phyloP scores from a whole-genome alignment of 2,329 filamentous ascomycete species.

The Pestalotiopsis fici region DNA sequence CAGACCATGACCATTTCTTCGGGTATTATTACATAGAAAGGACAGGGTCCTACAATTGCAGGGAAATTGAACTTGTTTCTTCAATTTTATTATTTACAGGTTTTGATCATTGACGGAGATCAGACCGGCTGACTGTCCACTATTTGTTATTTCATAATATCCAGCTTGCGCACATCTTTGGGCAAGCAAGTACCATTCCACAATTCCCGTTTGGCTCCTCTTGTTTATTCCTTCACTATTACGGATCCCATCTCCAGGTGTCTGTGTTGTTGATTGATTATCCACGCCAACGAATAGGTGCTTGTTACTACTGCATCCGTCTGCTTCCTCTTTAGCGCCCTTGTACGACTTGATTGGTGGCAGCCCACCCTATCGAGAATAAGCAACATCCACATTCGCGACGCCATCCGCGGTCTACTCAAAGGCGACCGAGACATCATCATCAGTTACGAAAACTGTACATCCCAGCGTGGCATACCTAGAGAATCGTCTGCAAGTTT shows the following conservation, averaged over 20 bases:
- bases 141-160: not conserved
- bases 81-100: not conserved
- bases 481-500: not conserved
- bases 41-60: not conserved
- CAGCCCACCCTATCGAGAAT: not conserved
- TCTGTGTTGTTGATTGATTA: not conserved
- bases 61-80: not conserved
- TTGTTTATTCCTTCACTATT: not conserved
- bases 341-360: not conserved
- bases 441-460: not conserved
- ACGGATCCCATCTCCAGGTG: not conserved
- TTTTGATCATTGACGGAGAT: not conserved
- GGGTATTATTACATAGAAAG: not conserved
- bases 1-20: not conserved
- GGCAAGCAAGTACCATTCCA: not conserved
- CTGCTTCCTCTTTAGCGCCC: not conserved
- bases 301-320: not conserved
- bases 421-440: not conserved
- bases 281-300: not conserved
- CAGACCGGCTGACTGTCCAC: not conserved
- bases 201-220: not conserved
- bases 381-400: not conserved
- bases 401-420: not conserved
- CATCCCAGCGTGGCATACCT: not conserved
- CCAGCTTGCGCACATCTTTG: not conserved